Base-by-base conservation (phyloP, 768 basidiomycete species). In the Gelatoporia subvermispora region DNA sequence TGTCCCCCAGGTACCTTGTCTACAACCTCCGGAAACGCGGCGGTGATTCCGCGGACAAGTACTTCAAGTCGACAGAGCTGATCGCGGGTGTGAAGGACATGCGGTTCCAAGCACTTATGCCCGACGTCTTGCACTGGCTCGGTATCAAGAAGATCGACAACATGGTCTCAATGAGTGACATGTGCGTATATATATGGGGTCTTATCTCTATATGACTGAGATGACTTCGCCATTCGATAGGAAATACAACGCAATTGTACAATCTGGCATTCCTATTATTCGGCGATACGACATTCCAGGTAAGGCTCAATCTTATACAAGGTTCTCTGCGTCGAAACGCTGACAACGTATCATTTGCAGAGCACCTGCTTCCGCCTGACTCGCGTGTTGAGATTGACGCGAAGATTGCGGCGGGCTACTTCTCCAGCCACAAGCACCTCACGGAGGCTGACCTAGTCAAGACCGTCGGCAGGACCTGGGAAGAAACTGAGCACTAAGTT, bases 21-120 rank as follows among this genome's bases (percentile, higher is more conserved):
- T 98, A 98, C 68, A 98, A 98, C 70, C 78, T 93, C 9, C 85
- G 95, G 50, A 97, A 98, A 69, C 85, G 95, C 38, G 89, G 87
- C 3, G 93, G 93, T 5, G 95, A 98, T 68, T 82, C 81, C 1
- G 95, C 95, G 1, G 85, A 92, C 68, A 82, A 84, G 61, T 98
- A 98, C 73, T 97, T 98, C 76, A 85, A 88, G 63, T 82, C 85
- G 4, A 97, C 95, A 0, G 94, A 94, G 67, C 72, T 88, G 54
- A 89, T 97, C 51, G 94, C 94, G 0, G 94, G 94, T 8, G 93
- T 96, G 20, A 89, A 92, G 69, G 91, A 93, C 61, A 91, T 93
- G 90, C 81, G 92, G n/a, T 93, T 93, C 83, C 82, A 84, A 64
- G 89, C 85, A 18, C 74, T 92, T 51, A 96, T 98, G 93, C 95